Percentiles rank a stretch among this genome's conserved stretches.
phyloP scores from a whole-genome alignment of 2,329 filamentous ascomycete genomes.

The Penicillium frequentans region DNA sequence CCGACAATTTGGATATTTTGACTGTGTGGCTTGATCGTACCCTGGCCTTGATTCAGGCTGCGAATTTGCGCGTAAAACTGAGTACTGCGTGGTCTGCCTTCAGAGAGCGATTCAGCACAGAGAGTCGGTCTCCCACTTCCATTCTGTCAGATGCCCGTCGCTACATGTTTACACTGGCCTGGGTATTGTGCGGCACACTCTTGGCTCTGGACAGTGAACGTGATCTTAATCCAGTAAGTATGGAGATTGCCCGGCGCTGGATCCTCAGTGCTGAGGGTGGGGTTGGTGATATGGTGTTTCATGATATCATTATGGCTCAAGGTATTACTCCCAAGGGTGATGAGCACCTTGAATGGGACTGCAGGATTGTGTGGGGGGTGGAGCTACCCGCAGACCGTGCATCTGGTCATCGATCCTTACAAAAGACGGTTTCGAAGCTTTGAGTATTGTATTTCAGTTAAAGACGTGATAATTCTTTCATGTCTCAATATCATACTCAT shows the following conservation, averaged over 20 bases:
- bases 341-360: conserved; percentile 22
- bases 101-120: conserved; percentile 11
- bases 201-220: conserved; percentile 41
- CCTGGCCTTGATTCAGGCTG: conserved; percentile 13
- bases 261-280: conserved; percentile 30
- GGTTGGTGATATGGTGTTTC: conserved; percentile 29
- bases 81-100: conserved; percentile 19
- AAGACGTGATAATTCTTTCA: not conserved
- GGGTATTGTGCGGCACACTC: conserved; percentile 35
- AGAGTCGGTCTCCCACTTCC: conserved; percentile 11
- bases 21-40: conserved; percentile 46
- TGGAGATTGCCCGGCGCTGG: conserved; percentile 41
- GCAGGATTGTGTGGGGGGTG: conserved; percentile 22
- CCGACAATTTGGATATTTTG: conserved; percentile 29
- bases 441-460: not conserved
- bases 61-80: conserved; percentile 8
- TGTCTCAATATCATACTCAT: too few relatives aligned
- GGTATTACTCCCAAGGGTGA: conserved; percentile 3
- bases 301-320: conserved; percentile 18
- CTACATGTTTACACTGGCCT: conserved; percentile 37
- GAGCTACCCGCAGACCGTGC: conserved; percentile 19
- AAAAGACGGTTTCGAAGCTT: conserved; percentile 15
- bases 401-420: conserved; percentile 23
- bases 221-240: conserved; percentile 31
- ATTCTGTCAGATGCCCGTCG: conserved; percentile 33